Base-by-base conservation (phyloP, 768 basidiomycete genomes). In the Asterophora parasitica region DNA sequence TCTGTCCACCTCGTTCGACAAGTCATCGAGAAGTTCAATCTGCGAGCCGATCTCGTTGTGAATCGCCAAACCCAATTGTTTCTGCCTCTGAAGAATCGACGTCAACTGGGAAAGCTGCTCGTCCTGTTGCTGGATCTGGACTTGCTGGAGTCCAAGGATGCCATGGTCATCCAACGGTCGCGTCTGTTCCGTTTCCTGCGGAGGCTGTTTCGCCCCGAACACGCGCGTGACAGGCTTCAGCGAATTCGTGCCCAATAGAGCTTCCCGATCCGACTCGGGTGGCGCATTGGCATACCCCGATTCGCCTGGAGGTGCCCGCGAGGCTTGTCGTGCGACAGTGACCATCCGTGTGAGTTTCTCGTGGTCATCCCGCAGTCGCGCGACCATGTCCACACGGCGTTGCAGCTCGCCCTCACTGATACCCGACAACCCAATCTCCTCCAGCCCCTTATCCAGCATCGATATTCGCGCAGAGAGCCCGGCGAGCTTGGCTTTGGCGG, bases 331-430 rank as follows among this genome's bases (percentile, higher is more conserved):
- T 26, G 79, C 85, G 38, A 88, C 80, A 28, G 88, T 86, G 34
- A 92, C 84, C 75, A 95, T 89, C 73, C 81, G 82, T 32, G 81
- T 80, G 49, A 96, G 72, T 70, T 86, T 89, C 71, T 88, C 88
- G 70, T 89, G 86, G 63, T 97, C 94, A 61, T 93, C 92, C 66
- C 88, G 86, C 56, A 97, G 70, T 49, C 85, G 75, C 46, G 84
- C 87, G 42, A 93, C 82, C 83, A 96, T 84, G 59, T 93, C 94
- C 51, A 85, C 85, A 52, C 95, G 75, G 47, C 95, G 72, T 67
- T 87, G 84, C 58, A 92, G 72, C 73, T 98, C 95, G n/a, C 95
- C 95, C 64, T 92, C 83, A 54, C 81, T 85, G 77, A 97, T 78
- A 31, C 88, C 91, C 34, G 72, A 70, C 63, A 80, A 64, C 7